Evolutionary conservation across 371 early-diverging fungal genomes (phyloP).

Genomic region (Rhizopus arrhizus): DNA sequence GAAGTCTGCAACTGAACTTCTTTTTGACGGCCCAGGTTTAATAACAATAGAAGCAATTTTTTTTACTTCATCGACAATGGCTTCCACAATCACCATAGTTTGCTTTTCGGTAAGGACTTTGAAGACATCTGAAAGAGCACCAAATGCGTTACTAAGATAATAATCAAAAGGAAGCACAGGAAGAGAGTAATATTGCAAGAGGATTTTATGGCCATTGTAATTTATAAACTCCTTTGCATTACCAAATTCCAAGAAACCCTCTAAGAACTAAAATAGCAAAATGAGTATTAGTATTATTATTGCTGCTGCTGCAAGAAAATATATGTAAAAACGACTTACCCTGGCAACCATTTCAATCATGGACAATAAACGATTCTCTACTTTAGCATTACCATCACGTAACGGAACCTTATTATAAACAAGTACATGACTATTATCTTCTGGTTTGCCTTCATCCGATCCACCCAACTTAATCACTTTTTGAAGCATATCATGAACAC

Average conservation of each 20-base stretch:
- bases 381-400: constrained; percentile 15
- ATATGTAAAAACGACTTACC: constrained; percentile 14
- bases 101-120: constrained; percentile 68
- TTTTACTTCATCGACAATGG: constrained; percentile 52
- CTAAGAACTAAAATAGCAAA: constrained; percentile 65
- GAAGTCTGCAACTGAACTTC: constrained; percentile 42
- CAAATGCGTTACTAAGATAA: constrained; percentile 63
- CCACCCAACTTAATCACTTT: constrained; percentile 52
- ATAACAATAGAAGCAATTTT: constrained; percentile 43
- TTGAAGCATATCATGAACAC: constrained; percentile 67
- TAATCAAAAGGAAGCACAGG: constrained; percentile 79
- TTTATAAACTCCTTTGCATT: constrained; percentile 77
- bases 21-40: constrained; percentile 27
- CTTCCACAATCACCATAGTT: constrained; percentile 42
- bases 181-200: constrained; percentile 69
- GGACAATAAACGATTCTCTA: constrained; percentile 40
- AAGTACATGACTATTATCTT: constrained; percentile 44
- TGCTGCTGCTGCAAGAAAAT: too few species aligned
- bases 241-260: constrained; percentile 76
- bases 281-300: constrained; percentile 12
- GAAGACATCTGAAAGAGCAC: constrained; percentile 74
- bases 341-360: constrained; percentile 26
- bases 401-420: constrained; percentile 38
- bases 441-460: constrained; percentile 38
- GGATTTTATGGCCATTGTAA: constrained; percentile 61